phyloP scores from a whole-genome alignment of 805 yeast species.

The Schwanniomyces occidentalis region DNA sequence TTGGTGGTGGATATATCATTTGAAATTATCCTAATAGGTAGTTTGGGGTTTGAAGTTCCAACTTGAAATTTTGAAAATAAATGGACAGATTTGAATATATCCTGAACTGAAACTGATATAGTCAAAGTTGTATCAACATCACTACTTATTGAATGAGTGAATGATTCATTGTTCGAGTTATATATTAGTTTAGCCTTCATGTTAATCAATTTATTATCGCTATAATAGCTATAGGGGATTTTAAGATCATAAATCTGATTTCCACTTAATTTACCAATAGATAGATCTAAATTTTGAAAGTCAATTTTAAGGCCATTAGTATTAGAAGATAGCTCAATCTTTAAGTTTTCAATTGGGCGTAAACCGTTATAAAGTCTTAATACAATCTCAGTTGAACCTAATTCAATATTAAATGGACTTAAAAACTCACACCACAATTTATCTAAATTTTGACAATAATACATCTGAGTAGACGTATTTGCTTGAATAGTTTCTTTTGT shows the following conservation, averaged over 20 bases:
- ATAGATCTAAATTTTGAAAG: constrained; percentile 8
- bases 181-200: constrained; percentile 23
- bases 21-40: constrained; percentile 54
- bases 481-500: neutral
- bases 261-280: too few relatives aligned
- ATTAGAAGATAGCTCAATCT: constrained; percentile 13
- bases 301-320: constrained; percentile 17
- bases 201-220: constrained; percentile 27
- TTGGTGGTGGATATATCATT: constrained; percentile 39
- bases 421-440: constrained; percentile 29
- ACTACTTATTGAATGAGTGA: constrained; percentile 22
- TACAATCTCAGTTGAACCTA: constrained; percentile 28
- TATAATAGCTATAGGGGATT: constrained; percentile 32
- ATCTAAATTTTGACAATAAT: constrained; percentile 16
- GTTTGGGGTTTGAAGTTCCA: constrained; percentile 51
- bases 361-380: constrained; percentile 28
- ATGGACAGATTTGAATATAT: constrained; percentile 58
- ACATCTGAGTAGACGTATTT: neutral
- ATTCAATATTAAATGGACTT: constrained; percentile 23
- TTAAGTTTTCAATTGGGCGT: constrained; percentile 30
- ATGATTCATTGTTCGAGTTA: constrained; percentile 15
- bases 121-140: constrained; percentile 55
- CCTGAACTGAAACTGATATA: constrained; percentile 78
- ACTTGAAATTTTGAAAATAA: constrained; percentile 70
- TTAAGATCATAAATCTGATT: constrained; percentile 18